Evolutionary conservation across 768 basidiomycete genomes (phyloP).

Genomic region (Pleurotus sapidus): DNA sequence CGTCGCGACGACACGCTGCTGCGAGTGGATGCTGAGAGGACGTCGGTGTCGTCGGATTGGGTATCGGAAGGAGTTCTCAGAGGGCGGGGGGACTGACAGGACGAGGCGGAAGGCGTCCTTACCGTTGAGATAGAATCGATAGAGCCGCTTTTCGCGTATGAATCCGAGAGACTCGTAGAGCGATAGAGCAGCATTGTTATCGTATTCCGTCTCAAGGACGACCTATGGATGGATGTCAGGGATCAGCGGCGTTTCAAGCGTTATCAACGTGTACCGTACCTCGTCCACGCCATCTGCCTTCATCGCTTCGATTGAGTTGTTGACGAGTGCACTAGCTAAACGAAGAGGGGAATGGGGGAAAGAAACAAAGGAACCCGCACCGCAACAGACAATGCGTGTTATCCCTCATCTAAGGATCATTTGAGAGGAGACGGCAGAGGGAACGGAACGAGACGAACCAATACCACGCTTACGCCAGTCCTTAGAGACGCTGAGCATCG

Average conservation of each 20-base stretch:
- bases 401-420: constrained; percentile 42
- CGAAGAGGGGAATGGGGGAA: constrained; percentile 13
- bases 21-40: not conserved
- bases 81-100: constrained; percentile 48
- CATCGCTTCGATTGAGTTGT: constrained; percentile 84
- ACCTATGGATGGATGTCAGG: constrained; percentile 45
- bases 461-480: constrained; percentile 88
- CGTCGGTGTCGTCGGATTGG: constrained; percentile 22
- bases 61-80: constrained; percentile 26
- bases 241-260: not conserved
- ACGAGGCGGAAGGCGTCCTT: constrained; percentile 93
- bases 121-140: constrained; percentile 95
- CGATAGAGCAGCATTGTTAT: constrained; percentile 84
- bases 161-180: constrained; percentile 93
- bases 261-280: constrained; percentile 40
- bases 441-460: constrained; percentile 53
- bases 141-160: constrained; percentile 91
- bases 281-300: constrained; percentile 79
- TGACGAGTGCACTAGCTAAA: constrained; percentile 82
- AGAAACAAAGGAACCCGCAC: constrained; percentile 40
- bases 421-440: constrained; percentile 38
- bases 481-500: constrained; percentile 91
- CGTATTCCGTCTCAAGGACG: constrained; percentile 93
- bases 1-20: not conserved
- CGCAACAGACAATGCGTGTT: constrained; percentile 35